These are phyloP conservation scores for Rhynchosporium graminicola DNA, from an alignment of 2,329 filamentous ascomycete species.

Conservation along the genomic window DNA sequence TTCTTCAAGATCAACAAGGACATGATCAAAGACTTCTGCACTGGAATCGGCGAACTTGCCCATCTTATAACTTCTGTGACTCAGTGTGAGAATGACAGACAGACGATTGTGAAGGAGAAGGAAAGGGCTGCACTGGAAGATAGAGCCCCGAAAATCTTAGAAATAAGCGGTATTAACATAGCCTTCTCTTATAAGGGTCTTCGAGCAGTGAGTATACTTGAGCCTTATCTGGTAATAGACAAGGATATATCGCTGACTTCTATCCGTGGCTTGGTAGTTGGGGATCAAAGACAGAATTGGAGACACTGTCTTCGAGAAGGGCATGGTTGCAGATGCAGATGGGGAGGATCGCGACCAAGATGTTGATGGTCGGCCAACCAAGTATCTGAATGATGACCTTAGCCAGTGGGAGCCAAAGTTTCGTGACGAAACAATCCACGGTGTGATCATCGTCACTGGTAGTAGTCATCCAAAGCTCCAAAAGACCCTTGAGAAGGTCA, in stretches of 20 bases:
- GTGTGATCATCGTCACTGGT: constrained; percentile 42
- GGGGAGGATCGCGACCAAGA: neutral
- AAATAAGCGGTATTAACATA: constrained; percentile 20
- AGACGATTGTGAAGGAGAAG: constrained; percentile 12
- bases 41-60: constrained; percentile 4
- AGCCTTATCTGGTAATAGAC: neutral
- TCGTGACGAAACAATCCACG: constrained; percentile 41
- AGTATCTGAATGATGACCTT: constrained; percentile 12
- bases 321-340: constrained; percentile 5
- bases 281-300: constrained; percentile 6
- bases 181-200: constrained; percentile 17
- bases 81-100: neutral
- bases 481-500: constrained; percentile 38
- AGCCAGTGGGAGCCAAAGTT: constrained; percentile 40
- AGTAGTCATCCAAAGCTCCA: constrained; percentile 37
- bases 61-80: constrained; percentile 9
- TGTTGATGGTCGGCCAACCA: neutral
- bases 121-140: constrained; percentile 2
- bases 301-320: constrained; percentile 10
- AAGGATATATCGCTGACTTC: neutral
- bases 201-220: neutral
- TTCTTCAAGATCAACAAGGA: constrained; percentile 12
- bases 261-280: neutral
- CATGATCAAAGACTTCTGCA: constrained; percentile 7
- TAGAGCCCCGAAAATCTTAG: constrained; percentile 3